A percentile compares a stretch with the other conserved stretches of the same genome.
These are phyloP conservation scores for Metschnikowia koreensis DNA, from an alignment of 805 yeast genomes.

Conservation along the genomic window DNA sequence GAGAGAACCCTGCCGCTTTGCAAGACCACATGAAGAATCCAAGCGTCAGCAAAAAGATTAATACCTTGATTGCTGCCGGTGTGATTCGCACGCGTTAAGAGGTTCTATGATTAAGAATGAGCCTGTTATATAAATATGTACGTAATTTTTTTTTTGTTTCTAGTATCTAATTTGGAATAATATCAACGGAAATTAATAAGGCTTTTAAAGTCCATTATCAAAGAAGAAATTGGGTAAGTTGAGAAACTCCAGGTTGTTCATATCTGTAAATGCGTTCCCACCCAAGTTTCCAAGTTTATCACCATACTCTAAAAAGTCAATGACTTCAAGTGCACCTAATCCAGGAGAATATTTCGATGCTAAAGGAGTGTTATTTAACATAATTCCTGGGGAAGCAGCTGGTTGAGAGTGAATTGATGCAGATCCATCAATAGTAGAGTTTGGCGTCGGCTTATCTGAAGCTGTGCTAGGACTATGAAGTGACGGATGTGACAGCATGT, in stretches of 20 bases:
- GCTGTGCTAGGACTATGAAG: background rate
- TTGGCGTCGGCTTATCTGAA: background rate
- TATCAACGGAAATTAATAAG: background rate
- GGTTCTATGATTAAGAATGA: background rate
- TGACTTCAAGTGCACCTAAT: constrained; percentile 6
- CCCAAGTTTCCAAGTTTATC: constrained; percentile 1
- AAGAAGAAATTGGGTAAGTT: constrained; percentile 38
- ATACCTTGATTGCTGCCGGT: constrained; percentile 92
- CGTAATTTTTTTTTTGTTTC: background rate
- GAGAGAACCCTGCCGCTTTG: constrained; percentile 91
- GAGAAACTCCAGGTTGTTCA: constrained; percentile 2
- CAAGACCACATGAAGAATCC: constrained; percentile 98
- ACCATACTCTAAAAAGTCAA: constrained; percentile 7
- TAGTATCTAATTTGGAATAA: background rate
- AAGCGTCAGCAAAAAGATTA: constrained; percentile 81
- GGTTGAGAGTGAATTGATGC: background rate
- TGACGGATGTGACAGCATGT: constrained; percentile 1
- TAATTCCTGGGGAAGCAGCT: background rate
- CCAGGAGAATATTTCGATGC: background rate
- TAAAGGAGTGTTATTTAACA: background rate
- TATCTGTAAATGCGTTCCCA: constrained; percentile 2
- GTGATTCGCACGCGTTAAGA: constrained; percentile 80
- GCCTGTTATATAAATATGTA: too few species aligned
- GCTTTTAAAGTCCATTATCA: constrained; percentile 26
- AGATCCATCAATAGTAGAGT: background rate